Base-by-base conservation (phyloP, 352 stramenopile species). In the Phytopythium chamaehyphon region DNA sequence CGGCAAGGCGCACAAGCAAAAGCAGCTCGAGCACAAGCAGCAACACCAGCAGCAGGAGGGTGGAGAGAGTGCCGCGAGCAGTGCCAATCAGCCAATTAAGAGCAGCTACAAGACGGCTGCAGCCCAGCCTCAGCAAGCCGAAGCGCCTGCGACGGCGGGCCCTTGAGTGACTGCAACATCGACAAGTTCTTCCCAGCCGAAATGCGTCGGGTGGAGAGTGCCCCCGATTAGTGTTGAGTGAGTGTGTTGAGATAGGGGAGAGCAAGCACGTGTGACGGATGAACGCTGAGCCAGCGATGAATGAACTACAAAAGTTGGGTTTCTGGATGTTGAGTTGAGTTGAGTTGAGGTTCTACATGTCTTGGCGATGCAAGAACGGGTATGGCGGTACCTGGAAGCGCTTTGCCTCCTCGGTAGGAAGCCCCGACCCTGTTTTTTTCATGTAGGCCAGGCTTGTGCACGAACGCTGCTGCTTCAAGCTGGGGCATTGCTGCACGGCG, bases 1-100 rank as follows among this genome's bases (percentile, higher is more conserved):
- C 48, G 75, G 69, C 19, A 73, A 88, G 62, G 81, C 70, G 8
- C 72, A 88, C 38, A 59, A 72, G 38, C 76, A 88, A 69, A 83
- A 79, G 59, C 66, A 51, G 38, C 63, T 85, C 54, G 63, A 88
- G 47, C 45, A 83, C 40, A 80, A 75, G 50, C 59, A 72, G 43
- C 19, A 51, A 28, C 28, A 42, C 2, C 18, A 49, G 1, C 46
- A 51, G 31, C 28, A 36, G 15, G 18, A 36, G 16, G 0, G 15
- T 42, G 15, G 18, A 42, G 37, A 42, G 28, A 33, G 28, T 33
- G 28, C 28, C 5, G 28, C 28, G 5, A 33, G 5, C 28, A 33
- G 28, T 33, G 28, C 28, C 9, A 33, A 33, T 9, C 28, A 33
- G 28, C 28, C 28, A 9, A 9, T 5, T 33, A 5, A 33, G 28